Evolutionary conservation across 257 asterid genomes (phyloP), one percentile per base, ranked within the genome.

Genomic region (Solanum paucissectum): DNA sequence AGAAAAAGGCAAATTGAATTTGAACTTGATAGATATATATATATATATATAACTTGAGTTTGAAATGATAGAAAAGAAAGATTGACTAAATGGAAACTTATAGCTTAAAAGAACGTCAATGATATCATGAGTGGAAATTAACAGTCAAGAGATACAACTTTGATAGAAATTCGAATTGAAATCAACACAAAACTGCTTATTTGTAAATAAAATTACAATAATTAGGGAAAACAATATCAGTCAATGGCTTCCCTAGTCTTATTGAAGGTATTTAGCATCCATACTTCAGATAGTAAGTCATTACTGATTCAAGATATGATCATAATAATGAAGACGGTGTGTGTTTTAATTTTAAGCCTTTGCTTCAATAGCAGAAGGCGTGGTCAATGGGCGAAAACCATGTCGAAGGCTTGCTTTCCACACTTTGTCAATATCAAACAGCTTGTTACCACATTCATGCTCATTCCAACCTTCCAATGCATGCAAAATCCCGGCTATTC

Each of bases 381-480:
- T 20, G 20, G n/a, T 58, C 5, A 93, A 84, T 29, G 96, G 97
- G 3, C 93, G 91, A 84, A 96, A 96, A 5, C 98, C 99, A 83
- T 95, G 97, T 8, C 87, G 87, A 1, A 95, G 93, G 72, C 92
- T 88, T 16, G 98, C 95, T 89, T 93, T 64, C 98, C 99, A 95
- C 6, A 94, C 92, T 75, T 91, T 91, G 0, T 92, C 93, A 36
- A 94, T 74, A 36, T 93, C 87, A 85, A 94, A 83, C 92, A 93
- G 94, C 89, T 62, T 91, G 87, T 93, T 89, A 10, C 99, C 98
- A 58, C 98, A 94, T 85, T 96, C 99, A 34, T 96, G 92, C 91
- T 88, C 94, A 16, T 91, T 90, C 99, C 99, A 95, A 25, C 84
- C 96, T 69, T 96, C 99, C 37, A 90, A 32, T 0, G 95, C 96